Conservation (phyloP, 768 basidiomycete genomes). For the Trametes cingulata region DNA sequence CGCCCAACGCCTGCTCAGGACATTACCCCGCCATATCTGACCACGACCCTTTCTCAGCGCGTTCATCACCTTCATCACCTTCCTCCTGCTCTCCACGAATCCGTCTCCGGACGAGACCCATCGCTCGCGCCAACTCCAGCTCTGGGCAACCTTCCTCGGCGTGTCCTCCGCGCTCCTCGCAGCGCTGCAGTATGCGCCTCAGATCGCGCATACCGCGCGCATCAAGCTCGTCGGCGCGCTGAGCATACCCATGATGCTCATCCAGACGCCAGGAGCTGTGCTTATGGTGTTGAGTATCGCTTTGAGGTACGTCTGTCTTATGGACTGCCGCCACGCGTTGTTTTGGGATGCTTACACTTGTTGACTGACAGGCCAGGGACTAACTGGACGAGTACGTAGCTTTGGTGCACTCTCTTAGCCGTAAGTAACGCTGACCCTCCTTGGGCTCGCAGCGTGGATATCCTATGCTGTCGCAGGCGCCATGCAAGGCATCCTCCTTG, state of each 20-base stretch:
- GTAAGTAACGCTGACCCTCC: not conserved
- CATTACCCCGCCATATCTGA: no score
- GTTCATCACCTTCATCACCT: conserved; percentile 59
- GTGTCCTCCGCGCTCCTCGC: conserved; percentile 78
- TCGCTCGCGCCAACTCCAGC: conserved; percentile 41
- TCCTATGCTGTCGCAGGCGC: conserved; percentile 79
- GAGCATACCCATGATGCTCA: conserved; percentile 93
- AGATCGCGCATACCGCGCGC: conserved; percentile 77
- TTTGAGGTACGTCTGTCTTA: conserved; percentile 53
- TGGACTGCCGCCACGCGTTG: not conserved
- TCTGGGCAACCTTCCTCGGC: conserved; percentile 89
- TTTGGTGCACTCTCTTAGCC: not conserved
- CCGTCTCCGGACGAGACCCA: conserved; percentile 38
- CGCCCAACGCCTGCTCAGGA: no score
- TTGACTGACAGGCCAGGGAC: conserved; percentile 61
- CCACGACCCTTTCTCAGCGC: conserved; percentile 37
- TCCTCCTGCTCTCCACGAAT: conserved; percentile 56
- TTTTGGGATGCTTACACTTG: not conserved
- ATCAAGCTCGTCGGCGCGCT: conserved; percentile 86
- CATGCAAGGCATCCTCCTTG: conserved; percentile 80
- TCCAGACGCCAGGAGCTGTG: conserved; percentile 88
- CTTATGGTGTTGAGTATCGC: conserved; percentile 87
- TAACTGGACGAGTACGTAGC: conserved; percentile 75
- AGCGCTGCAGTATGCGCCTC: conserved; percentile 85
- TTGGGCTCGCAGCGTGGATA: conserved; percentile 60